These are phyloP conservation scores for Durusdinium trenchii DNA, from an alignment of 73 alveolate genomes.

Conservation along the genomic window DNA sequence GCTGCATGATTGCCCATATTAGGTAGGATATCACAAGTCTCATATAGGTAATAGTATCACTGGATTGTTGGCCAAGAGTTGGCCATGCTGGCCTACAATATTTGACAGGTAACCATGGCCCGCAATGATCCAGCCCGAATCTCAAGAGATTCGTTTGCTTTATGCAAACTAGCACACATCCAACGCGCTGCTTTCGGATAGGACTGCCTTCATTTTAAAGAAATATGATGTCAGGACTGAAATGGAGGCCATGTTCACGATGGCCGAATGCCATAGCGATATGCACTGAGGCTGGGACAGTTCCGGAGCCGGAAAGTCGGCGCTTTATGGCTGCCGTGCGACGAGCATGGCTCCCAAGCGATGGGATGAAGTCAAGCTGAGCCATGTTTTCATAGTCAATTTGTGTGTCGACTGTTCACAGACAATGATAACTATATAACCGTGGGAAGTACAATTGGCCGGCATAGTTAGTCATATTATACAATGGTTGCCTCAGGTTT, in stretches of 20 bases:
- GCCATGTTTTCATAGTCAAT: too few relatives aligned
- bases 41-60: too few relatives aligned
- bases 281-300: slow-evolving; percentile 74
- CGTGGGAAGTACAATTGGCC: neutral
- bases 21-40: too few relatives aligned
- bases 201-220: neutral
- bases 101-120: slow-evolving; percentile 89
- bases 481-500: neutral
- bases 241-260: neutral
- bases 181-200: neutral
- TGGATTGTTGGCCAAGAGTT: too few relatives aligned
- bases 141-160: neutral
- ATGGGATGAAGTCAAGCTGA: too few relatives aligned
- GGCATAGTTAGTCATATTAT: neutral
- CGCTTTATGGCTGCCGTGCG: slow-evolving; percentile 96
- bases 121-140: slow-evolving; percentile 73
- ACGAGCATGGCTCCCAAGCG: neutral
- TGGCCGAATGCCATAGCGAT: neutral
- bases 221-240: too few relatives aligned
- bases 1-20: neutral
- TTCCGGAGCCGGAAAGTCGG: slow-evolving; percentile 92
- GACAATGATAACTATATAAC: too few relatives aligned
- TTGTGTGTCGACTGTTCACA: neutral
- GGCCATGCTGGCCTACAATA: too few relatives aligned
- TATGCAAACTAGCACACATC: neutral